phyloP scores from a whole-genome alignment of 2,329 filamentous ascomycete species.

The Chaetomium olivaceum region DNA sequence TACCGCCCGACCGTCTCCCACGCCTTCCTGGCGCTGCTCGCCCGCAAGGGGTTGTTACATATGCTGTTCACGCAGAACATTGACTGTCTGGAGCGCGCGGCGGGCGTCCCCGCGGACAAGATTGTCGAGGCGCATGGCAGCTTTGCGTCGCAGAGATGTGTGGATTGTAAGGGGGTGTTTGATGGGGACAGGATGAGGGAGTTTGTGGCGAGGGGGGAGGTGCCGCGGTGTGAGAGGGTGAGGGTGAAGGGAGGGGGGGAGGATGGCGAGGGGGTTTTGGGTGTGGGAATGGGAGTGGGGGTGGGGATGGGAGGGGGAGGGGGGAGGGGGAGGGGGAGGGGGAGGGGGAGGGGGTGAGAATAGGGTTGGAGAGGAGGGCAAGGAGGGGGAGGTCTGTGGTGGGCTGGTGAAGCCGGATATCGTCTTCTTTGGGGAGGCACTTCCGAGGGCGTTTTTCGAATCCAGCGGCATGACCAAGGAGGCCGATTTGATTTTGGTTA shows the following conservation, averaged over 20 bases:
- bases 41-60: conserved; percentile 73
- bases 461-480: conserved; percentile 53
- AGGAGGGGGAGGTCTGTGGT: conserved; percentile 51
- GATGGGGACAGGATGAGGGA: conserved; percentile 73
- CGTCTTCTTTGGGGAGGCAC: conserved; percentile 79
- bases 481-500: conserved; percentile 67
- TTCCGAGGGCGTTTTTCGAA: conserved; percentile 63
- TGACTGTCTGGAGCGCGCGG: conserved; percentile 86
- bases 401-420: conserved; percentile 92
- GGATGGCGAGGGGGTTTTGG: too few relatives aligned
- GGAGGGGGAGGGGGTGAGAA: not conserved
- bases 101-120: conserved; percentile 76
- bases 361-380: not conserved
- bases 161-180: conserved; percentile 76
- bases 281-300: too few relatives aligned
- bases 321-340: not conserved
- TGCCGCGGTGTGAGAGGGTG: conserved; percentile 64
- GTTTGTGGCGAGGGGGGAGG: conserved; percentile 64
- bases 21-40: conserved; percentile 80
- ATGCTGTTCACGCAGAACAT: conserved; percentile 98
- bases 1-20: conserved; percentile 89
- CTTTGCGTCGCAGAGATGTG: conserved; percentile 87
- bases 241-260: conserved; percentile 25
- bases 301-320: not conserved
- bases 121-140: conserved; percentile 95